phyloP scores from a whole-genome alignment of 176 grass and related monocot genomes.

The Hyparrhenia diplandra region DNA sequence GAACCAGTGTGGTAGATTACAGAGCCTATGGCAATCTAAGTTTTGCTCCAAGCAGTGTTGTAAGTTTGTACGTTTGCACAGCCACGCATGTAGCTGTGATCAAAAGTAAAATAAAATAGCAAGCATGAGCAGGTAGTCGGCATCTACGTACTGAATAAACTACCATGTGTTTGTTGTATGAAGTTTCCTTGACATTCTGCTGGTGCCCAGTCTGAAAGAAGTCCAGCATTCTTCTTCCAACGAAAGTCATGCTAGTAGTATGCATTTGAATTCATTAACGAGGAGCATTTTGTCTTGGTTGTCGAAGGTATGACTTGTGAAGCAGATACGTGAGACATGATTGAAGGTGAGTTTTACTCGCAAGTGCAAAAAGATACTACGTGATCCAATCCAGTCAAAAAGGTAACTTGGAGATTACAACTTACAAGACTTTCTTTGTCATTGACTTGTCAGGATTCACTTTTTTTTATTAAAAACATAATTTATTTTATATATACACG shows the following conservation, averaged over 20 bases:
- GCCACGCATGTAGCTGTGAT: neutral
- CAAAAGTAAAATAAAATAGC: neutral
- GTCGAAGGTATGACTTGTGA: neutral
- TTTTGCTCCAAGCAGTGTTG: conserved; percentile 5
- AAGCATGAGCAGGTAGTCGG: neutral
- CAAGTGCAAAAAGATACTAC: neutral
- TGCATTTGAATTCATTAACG: neutral
- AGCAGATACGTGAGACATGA: conserved; percentile 6
- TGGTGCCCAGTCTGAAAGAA: conserved; percentile 4
- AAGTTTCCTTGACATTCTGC: neutral
- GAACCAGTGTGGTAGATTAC: neutral
- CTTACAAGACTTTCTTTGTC: neutral
- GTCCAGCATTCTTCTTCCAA: neutral
- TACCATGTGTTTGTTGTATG: neutral
- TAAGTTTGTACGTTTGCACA: neutral
- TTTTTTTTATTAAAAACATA: neutral
- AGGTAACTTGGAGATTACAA: neutral
- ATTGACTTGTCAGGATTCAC: neutral
- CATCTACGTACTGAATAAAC: neutral
- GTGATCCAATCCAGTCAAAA: neutral
- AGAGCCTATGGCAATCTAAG: neutral
- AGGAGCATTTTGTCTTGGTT: conserved; percentile 13
- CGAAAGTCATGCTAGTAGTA: neutral
- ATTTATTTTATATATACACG: neutral
- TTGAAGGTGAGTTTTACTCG: conserved; percentile 7